Evolutionary conservation across 139 green algal species (phyloP), one percentile per base, ranked within the genome.

Genomic region (Tetradesmus obliquus): DNA sequence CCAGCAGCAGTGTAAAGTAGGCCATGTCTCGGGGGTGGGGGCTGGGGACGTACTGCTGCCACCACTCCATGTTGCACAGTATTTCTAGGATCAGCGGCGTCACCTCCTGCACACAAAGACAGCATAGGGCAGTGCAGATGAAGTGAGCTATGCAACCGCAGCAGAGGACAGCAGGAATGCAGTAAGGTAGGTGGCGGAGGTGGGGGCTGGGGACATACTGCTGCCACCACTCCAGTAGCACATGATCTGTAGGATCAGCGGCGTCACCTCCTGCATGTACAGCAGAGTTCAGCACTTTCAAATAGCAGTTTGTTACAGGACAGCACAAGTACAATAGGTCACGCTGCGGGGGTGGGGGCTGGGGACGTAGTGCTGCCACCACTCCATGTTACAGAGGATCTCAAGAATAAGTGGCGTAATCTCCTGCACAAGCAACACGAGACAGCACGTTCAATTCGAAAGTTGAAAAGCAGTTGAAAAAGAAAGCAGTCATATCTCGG

Each of bases 1-100:
- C 74, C 57, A 97, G 93, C 79, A 97, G 88, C 69, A 96, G 55
- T 12, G 94, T 97, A 86, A 96, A 97, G 91, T 97, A 97, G 0
- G 62, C 24, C 4, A 55, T 51, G 24, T 62, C 66, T 2, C 2
- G 5, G 5, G 93, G 94, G 20, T 88, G 19, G 0, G 82, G 86
- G 4, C 89, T 93, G 45, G 82, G 81, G 32, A 10, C 5, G 85
- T 96, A 96, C 22, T 66, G 15, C 17, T 45, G 19, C 95, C 94
- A 97, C 94, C 94, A 96, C 72, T 66, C 17, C 17, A 82, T 83
- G 19, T 51, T 57, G 19, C 7, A 4, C 15, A 82, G 55, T 32
- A 72, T 20, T 60, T 93, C 45, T 19, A 93, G 72, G 57, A 97
- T 97, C 8, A 58, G 32, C 0, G 88, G 92, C 0, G 95, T 97